Percentiles rank a stretch among this genome's conserved stretches.
Evolutionary conservation across 2,329 filamentous ascomycete species (phyloP).

Genomic region (Escovopsis weberi): DNA sequence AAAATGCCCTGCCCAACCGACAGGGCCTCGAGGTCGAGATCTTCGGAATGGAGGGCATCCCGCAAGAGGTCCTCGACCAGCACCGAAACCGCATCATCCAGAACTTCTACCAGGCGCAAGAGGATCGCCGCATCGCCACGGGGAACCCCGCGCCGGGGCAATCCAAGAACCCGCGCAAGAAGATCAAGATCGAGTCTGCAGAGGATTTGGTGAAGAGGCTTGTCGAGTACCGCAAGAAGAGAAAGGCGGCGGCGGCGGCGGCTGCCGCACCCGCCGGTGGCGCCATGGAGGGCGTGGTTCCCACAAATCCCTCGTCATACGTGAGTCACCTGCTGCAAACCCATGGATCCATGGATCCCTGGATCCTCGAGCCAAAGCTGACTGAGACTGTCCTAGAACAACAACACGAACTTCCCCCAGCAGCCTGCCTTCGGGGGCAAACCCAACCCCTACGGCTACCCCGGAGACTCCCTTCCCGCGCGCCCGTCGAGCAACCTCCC

Average conservation of each 20-base stretch:
- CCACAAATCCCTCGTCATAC: constrained; percentile 5
- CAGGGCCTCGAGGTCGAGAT: constrained; percentile 84
- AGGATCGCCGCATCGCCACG: constrained; percentile 65
- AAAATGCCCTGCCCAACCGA: constrained; percentile 82
- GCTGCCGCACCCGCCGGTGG: constrained; percentile 32
- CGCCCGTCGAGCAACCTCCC: constrained; percentile 27
- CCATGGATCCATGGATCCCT: not conserved
- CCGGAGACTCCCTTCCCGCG: constrained; percentile 29
- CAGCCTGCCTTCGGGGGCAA: constrained; percentile 11
- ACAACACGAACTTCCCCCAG: not conserved
- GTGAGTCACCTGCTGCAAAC: not conserved
- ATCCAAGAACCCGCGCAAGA: constrained; percentile 51
- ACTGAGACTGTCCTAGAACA: not conserved
- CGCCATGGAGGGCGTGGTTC: constrained; percentile 19
- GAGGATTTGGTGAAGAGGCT: constrained; percentile 70
- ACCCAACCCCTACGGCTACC: constrained; percentile 19
- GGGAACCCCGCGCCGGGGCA: constrained; percentile 67
- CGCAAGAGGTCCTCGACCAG: constrained; percentile 65
- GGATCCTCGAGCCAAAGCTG: not conserved
- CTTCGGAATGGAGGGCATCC: constrained; percentile 96
- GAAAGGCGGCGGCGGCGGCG: constrained; percentile 37
- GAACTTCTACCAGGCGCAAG: constrained; percentile 73
- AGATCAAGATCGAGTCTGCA: constrained; percentile 57
- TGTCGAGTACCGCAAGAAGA: constrained; percentile 59
- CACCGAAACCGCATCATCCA: constrained; percentile 79